Evolutionary conservation across 352 stramenopile genomes (phyloP), one percentile per base, ranked within the genome.

Genomic region (Phytopythium litorale): DNA sequence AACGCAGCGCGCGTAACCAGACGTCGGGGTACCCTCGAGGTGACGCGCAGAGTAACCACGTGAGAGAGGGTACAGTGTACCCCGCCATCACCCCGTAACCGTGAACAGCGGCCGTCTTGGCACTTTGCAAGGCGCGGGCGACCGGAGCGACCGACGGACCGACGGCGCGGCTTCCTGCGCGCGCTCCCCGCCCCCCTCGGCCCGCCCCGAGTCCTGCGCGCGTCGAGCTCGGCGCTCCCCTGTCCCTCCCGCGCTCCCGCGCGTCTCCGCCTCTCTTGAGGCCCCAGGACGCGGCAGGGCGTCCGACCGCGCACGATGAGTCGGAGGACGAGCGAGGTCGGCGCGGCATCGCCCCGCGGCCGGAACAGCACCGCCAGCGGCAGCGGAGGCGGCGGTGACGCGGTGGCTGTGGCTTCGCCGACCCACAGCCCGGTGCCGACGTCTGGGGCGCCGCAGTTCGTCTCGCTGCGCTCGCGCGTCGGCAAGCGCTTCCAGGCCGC

Each of bases 401-500:
- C n/a, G 52, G 30, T 18, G 15, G 7, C 37, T 55, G 28, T 37
- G n/a, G 21, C 30, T n/a, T 53, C 42, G 2, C 37, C 50, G 19
- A 46, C 32, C 32, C 35, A 51, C 19, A 46, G 30, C n/a, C 46
- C 49, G 43, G 33, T 43, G 37, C 19, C 46, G 5, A 61, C 65
- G 16, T 21, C 58, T 8, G 61, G 37, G 6, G 30, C 59, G 5
- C 56, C 66, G 16, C 84, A 89, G 63, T 93, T 91, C 62, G 62
- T 80, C n/a, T 23, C 84, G n/a, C 70, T 93, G 15, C 84, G 80
- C 46, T 92, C 83, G 25, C 78, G 87, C 28, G 83, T 96, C 15
- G 87, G 87, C 9, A 91, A 88, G 75, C 72, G 82, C 55, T 96
- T 81, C 60, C 87, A 96, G 72, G 87, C 87, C 23, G 59, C 66